These are phyloP conservation scores for Clonostachys sp. DNA, from an alignment of 2,329 filamentous ascomycete species.

Conservation along the genomic window DNA sequence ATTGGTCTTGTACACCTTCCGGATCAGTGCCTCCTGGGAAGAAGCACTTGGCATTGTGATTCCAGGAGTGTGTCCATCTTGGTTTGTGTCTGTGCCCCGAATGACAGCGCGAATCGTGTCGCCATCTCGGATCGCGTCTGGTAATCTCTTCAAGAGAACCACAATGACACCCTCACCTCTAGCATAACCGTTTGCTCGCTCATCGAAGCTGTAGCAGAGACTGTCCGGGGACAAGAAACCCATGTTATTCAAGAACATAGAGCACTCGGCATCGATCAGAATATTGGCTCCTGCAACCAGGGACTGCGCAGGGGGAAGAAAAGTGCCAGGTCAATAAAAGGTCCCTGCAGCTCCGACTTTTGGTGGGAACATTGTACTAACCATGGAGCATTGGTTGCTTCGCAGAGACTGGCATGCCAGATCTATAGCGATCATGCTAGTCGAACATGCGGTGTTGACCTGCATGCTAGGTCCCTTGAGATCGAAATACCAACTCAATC, in stretches of 20 bases:
- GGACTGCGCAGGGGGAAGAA: conserved; percentile 1
- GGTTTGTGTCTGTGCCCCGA: not conserved
- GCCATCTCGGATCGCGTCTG: conserved; percentile 30
- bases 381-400: conserved; percentile 26
- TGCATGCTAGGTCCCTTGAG: conserved; percentile 24
- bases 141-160: conserved; percentile 30
- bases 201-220: conserved; percentile 17
- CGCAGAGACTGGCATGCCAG: conserved; percentile 24
- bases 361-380: conserved; percentile 27
- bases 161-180: conserved; percentile 32
- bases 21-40: conserved; percentile 30
- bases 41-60: conserved; percentile 29
- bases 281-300: not conserved
- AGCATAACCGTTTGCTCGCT: conserved; percentile 30
- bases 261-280: not conserved
- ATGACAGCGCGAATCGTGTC: conserved; percentile 1
- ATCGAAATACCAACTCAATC: conserved; percentile 30
- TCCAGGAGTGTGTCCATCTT: conserved; percentile 19
- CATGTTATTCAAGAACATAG: conserved; percentile 19
- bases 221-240: not conserved
- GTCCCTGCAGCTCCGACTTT: conserved; percentile 9
- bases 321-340: not conserved
- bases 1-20: conserved; percentile 26
- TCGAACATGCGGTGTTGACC: conserved; percentile 30
- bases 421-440: conserved; percentile 19